Conservation (phyloP, 2,329 filamentous ascomycete species). For the Diaporthe australafricana region DNA sequence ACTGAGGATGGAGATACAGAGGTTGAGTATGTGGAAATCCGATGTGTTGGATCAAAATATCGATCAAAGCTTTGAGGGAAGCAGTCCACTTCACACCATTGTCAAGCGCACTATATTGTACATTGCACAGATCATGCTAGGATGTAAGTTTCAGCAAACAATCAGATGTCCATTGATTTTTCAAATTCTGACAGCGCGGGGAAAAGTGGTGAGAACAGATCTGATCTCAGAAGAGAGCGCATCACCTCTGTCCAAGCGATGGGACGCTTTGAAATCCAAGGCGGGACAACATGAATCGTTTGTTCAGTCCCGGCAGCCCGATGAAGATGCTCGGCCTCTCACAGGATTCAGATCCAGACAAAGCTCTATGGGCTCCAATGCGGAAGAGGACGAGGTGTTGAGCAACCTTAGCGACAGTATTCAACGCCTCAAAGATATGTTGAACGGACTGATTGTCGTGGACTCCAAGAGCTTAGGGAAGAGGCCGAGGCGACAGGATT, state of each 20-base stretch:
- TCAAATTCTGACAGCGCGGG: background rate
- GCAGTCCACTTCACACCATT: background rate
- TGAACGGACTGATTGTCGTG: background rate
- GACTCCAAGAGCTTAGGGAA: background rate
- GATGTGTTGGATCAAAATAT: background rate
- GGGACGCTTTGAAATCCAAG: background rate
- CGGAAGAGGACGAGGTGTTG: background rate
- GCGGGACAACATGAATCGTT: background rate
- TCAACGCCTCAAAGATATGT: background rate
- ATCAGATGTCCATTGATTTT: background rate
- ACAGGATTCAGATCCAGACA: background rate
- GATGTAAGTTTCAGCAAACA: background rate
- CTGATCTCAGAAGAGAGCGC: background rate
- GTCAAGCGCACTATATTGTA: background rate
- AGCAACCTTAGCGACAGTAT: background rate
- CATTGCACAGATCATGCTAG: background rate
- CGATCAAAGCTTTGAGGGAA: background rate
- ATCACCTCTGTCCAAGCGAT: background rate
- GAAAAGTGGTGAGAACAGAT: background rate
- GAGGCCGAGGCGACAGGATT: background rate
- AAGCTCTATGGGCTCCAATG: background rate
- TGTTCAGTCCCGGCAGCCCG: background rate
- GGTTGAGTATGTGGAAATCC: background rate
- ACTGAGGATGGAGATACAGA: background rate
- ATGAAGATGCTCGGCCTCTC: background rate